These are phyloP conservation scores for Fonsecaea erecta DNA, from an alignment of 2,329 filamentous ascomycete genomes.

Conservation along the genomic window DNA sequence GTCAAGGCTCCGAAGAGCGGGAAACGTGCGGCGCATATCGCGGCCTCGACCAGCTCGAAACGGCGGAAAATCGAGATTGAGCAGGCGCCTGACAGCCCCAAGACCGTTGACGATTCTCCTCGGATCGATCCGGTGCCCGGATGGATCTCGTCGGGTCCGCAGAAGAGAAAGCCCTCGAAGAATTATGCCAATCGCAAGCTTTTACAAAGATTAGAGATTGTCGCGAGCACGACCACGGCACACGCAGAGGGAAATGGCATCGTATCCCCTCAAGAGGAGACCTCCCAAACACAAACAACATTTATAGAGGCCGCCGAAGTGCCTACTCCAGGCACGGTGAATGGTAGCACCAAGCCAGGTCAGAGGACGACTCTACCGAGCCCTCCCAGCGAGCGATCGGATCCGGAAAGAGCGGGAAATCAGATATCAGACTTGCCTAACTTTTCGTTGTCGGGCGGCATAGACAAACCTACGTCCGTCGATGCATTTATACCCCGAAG, in stretches of 20 bases:
- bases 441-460: conserved; percentile 24
- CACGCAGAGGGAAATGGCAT: conserved; percentile 2
- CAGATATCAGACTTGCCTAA: conserved; percentile 25
- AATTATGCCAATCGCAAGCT: conserved; percentile 25
- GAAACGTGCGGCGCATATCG: conserved; percentile 22
- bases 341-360: background rate
- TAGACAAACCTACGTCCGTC: conserved; percentile 18
- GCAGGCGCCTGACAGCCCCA: conserved; percentile 5
- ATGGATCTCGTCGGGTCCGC: conserved; percentile 22
- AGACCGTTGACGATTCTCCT: background rate
- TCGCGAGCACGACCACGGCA: conserved; percentile 4
- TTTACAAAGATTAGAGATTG: conserved; percentile 19
- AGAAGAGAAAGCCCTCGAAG: conserved; percentile 26
- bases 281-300: conserved; percentile 13
- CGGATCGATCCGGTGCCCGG: conserved; percentile 14
- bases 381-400: conserved; percentile 6
- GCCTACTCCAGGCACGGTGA: background rate
- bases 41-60: conserved; percentile 26
- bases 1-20: conserved; percentile 3
- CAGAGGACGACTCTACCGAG: conserved; percentile 14
- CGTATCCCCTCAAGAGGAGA: conserved; percentile 1
- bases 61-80: conserved; percentile 24
- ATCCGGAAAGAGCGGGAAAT: conserved; percentile 8
- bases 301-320: conserved; percentile 17
- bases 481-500: conserved; percentile 7